Evolutionary conservation across 1,284 basidiomycete species (phyloP).

Genomic region (Boletus semigastroideus): DNA sequence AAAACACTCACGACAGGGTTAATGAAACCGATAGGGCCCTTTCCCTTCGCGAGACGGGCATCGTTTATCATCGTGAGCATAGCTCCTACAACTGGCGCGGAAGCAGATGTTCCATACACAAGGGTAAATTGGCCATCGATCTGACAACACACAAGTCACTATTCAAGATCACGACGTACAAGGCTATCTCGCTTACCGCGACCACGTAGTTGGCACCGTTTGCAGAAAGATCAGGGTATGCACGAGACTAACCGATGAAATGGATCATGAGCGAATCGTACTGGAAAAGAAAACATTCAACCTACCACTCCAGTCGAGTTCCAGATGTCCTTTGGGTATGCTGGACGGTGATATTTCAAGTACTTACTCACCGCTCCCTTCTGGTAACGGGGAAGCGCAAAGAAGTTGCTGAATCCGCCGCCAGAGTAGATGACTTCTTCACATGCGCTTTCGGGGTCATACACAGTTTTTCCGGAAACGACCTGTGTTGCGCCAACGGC

Average conservation of each 20-base stretch:
- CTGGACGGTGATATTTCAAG: slow-evolving; percentile 27
- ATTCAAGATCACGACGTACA: neutral
- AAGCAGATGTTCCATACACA: slow-evolving; percentile 40
- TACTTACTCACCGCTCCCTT: slow-evolving; percentile 22
- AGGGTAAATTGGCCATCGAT: slow-evolving; percentile 37
- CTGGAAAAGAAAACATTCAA: neutral
- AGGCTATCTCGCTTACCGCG: slow-evolving; percentile 18
- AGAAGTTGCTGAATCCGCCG: slow-evolving; percentile 47
- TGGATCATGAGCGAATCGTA: neutral
- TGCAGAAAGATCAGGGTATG: slow-evolving; percentile 44
- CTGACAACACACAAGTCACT: slow-evolving; percentile 7
- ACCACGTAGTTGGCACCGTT: slow-evolving; percentile 45
- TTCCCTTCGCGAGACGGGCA: slow-evolving; percentile 38
- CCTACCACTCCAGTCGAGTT: slow-evolving; percentile 49
- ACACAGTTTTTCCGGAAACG: slow-evolving; percentile 32
- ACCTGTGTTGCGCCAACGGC: slow-evolving; percentile 50
- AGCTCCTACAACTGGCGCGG: slow-evolving; percentile 44
- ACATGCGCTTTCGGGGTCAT: slow-evolving; percentile 34
- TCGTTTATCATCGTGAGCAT: slow-evolving; percentile 52
- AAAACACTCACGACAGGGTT: slow-evolving; percentile 33
- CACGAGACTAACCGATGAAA: slow-evolving; percentile 33
- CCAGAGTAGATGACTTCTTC: slow-evolving; percentile 35
- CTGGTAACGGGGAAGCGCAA: slow-evolving; percentile 41
- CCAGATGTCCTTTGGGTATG: slow-evolving; percentile 40
- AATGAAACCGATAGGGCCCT: slow-evolving; percentile 42